Evolutionary conservation across 352 stramenopile genomes (phyloP), one percentile per base, ranked within the genome.

Genomic region (Phytophthora colocasiae): DNA sequence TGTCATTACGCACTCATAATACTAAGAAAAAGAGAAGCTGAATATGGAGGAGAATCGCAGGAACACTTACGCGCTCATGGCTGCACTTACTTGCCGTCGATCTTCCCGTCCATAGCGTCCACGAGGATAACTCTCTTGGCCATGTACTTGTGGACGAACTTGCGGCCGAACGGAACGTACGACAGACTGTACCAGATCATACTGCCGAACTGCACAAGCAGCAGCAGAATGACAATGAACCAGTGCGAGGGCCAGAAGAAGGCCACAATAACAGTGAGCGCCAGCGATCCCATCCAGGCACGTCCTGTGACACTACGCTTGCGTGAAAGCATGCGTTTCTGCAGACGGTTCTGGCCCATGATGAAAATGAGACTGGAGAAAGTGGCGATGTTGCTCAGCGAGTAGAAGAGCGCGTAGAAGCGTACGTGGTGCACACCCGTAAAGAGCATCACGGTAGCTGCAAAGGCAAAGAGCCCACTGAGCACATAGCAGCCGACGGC

Each of bases 181-280:
- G 77, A 81, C 27, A 73, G 6, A 47, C 75, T 75, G 75, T 88
- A 88, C 77, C 77, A 88, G 56, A 88, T 71, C 77, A 88, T 88
- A 53, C 77, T 68, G 31, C 52, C 31, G 65, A 82, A 84, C 67
- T 88, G 79, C 50, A 74, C 59, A 14, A 88, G 56, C 22, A 88
- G 77, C 44, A 88, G 56, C 26, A 85, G 34, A n/a, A 88, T 58
- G 29, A 88, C 76, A 32, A 81, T 68, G 45, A 82, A 77, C 60
- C 76, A 81, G 60, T 78, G 69, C 32, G 55, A 63, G 9, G 73
- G 63, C 63, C 80, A 85, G 14, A 79, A 63, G 43, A 84, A 60
- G 24, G 79, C 77, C 39, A 88, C 58, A n/a, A 83, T 24, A 10
- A 85, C 14, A 17, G 77, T 79, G 17, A 84, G 61, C 5, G 44